Conservation (phyloP, 345 rosid species). For the Angophora floribunda region DNA sequence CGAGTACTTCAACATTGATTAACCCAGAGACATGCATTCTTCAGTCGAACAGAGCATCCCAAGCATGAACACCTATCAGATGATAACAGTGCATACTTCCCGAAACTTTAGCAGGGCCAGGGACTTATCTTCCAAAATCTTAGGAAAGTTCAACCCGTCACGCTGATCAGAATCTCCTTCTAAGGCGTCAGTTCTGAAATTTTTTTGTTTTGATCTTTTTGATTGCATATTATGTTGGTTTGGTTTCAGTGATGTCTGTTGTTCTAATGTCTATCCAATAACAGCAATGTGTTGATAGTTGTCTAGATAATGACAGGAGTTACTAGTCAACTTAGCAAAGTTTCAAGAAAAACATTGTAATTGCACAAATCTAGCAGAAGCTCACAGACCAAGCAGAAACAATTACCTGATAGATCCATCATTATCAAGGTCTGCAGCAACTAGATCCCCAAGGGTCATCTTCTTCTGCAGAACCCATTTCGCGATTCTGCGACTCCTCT, state of each 20-base stretch:
- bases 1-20: background rate
- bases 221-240: background rate
- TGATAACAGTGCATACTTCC: background rate
- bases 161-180: background rate
- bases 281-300: background rate
- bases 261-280: background rate
- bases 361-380: background rate
- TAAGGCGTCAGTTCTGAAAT: background rate
- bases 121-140: background rate
- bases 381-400: background rate
- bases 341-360: background rate
- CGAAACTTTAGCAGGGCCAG: background rate
- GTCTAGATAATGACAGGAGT: background rate
- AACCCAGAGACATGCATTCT: background rate
- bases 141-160: background rate
- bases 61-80: background rate
- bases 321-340: background rate
- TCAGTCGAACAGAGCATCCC: background rate
- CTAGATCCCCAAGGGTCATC: conserved; percentile 52
- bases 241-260: background rate
- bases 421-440: conserved; percentile 65
- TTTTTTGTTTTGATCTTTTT: background rate
- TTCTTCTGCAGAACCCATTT: conserved; percentile 61
- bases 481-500: conserved; percentile 40
- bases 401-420: conserved; percentile 66